Conservation (phyloP, 257 asterid species). For the Agastache rugosa region DNA sequence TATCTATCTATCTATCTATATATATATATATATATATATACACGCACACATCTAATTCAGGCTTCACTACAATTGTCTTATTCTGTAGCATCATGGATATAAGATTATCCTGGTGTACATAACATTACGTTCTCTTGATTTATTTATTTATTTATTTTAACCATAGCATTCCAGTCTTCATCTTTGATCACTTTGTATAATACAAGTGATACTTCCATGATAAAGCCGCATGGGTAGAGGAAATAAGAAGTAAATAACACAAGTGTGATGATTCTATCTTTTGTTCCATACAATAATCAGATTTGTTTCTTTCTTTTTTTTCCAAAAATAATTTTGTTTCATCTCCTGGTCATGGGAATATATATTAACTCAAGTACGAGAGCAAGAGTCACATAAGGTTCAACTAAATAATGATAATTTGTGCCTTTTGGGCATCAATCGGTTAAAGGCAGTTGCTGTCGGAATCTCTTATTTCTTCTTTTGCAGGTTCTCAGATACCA, state of each 20-base stretch:
- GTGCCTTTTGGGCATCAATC: slow-evolving; percentile 12
- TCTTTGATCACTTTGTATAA: neutral
- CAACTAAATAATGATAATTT: slow-evolving; percentile 3
- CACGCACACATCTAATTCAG: too few species aligned
- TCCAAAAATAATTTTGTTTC: neutral
- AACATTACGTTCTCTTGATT: neutral
- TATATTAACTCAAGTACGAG: neutral
- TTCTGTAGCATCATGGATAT: slow-evolving; percentile 5
- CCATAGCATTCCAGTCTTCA: neutral
- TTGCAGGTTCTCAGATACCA: slow-evolving; percentile 79
- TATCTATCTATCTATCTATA: too few species aligned
- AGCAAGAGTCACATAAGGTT: slow-evolving; percentile 13
- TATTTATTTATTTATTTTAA: neutral
- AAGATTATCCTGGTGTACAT: neutral
- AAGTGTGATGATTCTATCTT: neutral
- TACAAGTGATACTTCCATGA: slow-evolving; percentile 2
- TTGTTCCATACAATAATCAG: neutral
- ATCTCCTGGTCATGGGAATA: slow-evolving; percentile 9
- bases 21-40: too few species aligned
- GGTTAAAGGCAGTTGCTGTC: neutral
- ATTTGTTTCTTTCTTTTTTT: neutral
- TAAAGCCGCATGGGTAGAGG: slow-evolving; percentile 5
- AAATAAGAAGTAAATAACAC: neutral
- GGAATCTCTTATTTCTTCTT: slow-evolving; percentile 30
- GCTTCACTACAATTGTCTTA: neutral